Conservation (phyloP, 2,329 filamentous ascomycete genomes). For the Cladobotryum mycophilum region DNA sequence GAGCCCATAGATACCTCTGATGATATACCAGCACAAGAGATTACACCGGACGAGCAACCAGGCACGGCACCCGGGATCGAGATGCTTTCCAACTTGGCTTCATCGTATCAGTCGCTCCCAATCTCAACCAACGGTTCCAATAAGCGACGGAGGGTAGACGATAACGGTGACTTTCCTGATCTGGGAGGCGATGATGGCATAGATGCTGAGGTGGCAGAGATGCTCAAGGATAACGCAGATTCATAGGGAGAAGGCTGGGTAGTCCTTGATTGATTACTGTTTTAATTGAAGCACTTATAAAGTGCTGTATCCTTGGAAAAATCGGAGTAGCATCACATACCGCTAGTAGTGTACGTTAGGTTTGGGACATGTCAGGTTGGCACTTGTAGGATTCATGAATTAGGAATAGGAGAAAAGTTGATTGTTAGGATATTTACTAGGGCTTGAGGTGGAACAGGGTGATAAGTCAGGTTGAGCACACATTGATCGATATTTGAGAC, state of each 20-base stretch:
- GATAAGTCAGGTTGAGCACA: too few relatives aligned
- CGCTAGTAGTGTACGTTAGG: background rate
- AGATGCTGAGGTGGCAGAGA: constrained; percentile 51
- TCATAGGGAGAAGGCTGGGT: background rate
- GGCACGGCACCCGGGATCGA: constrained; percentile 30
- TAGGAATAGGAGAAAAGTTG: too few relatives aligned
- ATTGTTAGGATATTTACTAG: too few relatives aligned
- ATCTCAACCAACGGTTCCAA: constrained; percentile 48
- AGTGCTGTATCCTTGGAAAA: too few relatives aligned
- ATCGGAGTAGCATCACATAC: too few relatives aligned
- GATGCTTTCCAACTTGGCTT: constrained; percentile 33
- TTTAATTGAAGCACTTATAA: background rate
- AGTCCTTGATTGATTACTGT: background rate
- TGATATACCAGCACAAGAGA: constrained; percentile 12
- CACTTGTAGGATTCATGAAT: too few relatives aligned
- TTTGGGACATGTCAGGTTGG: background rate
- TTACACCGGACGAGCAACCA: constrained; percentile 11
- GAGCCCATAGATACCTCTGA: constrained; percentile 15
- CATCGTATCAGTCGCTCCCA: constrained; percentile 44
- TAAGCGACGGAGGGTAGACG: constrained; percentile 49
- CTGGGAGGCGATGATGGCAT: constrained; percentile 50
- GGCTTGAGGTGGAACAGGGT: too few relatives aligned
- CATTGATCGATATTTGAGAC: too few relatives aligned
- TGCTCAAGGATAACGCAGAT: constrained; percentile 36
- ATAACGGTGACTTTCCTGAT: constrained; percentile 46